Evolutionary conservation across 192 early-diverging fungal species (phyloP).

Genomic region (Backusella parvicylindrica): DNA sequence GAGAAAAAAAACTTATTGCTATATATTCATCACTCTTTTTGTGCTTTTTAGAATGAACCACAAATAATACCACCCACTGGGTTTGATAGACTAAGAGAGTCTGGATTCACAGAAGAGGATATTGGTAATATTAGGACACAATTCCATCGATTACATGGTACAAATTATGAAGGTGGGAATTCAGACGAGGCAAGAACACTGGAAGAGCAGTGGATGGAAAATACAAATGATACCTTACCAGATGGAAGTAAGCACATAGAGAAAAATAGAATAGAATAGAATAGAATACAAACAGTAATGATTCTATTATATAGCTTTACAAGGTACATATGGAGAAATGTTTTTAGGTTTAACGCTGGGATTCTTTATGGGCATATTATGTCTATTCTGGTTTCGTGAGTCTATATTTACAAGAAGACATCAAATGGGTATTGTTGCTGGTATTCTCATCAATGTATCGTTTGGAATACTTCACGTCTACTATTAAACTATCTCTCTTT

Average conservation of each 20-base stretch:
- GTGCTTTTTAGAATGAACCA: constrained; percentile 24
- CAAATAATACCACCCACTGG: constrained; percentile 45
- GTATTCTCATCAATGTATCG: constrained; percentile 49
- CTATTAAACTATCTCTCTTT: constrained; percentile 24
- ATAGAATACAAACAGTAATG: too few species aligned
- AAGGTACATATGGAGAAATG: constrained; percentile 54
- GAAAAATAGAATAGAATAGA: not conserved
- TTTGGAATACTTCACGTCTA: constrained; percentile 50
- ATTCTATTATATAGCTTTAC: constrained; percentile 26
- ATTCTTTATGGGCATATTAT: constrained; percentile 53
- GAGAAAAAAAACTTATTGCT: too few species aligned
- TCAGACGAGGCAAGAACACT: constrained; percentile 37
- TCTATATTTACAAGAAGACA: constrained; percentile 47
- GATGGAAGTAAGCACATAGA: constrained; percentile 48
- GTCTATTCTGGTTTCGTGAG: constrained; percentile 53
- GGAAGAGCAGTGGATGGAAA: constrained; percentile 60
- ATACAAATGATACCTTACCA: constrained; percentile 46
- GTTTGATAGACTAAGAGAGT: constrained; percentile 55
- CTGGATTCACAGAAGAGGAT: constrained; percentile 57
- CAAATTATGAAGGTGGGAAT: constrained; percentile 14
- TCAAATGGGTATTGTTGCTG: constrained; percentile 53
- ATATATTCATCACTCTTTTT: not conserved
- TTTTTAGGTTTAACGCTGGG: constrained; percentile 52
- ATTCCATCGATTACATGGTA: constrained; percentile 52
- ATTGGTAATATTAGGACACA: constrained; percentile 49